These are phyloP conservation scores for Cryptococcus sp. DNA, from an alignment of 1,284 basidiomycete genomes.

Conservation along the genomic window DNA sequence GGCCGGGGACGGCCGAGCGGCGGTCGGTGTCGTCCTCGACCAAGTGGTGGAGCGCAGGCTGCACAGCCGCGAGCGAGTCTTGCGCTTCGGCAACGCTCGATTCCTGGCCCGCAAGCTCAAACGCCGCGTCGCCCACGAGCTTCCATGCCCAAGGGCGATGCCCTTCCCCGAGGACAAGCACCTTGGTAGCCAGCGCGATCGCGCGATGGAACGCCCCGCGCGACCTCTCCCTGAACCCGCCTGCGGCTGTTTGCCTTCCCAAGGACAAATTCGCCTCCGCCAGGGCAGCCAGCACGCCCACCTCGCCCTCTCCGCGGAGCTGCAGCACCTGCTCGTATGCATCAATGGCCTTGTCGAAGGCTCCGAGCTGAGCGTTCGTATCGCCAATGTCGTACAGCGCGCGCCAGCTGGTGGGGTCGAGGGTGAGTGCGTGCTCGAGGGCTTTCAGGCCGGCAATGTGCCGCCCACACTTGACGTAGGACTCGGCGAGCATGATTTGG, in stretches of 20 bases:
- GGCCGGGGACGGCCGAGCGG: slow-evolving; percentile 34
- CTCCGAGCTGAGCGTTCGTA: slow-evolving; percentile 75
- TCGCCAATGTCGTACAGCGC: slow-evolving; percentile 80
- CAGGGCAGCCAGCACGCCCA: slow-evolving; percentile 70
- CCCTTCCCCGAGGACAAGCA: slow-evolving; percentile 56
- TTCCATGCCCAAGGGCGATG: slow-evolving; percentile 83
- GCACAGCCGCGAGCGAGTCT: slow-evolving; percentile 29
- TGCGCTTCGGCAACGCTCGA: slow-evolving; percentile 37
- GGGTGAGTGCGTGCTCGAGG: slow-evolving; percentile 67
- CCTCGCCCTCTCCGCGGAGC: slow-evolving; percentile 54
- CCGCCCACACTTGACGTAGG: slow-evolving; percentile 81
- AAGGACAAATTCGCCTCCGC: slow-evolving; percentile 71
- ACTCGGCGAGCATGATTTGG: slow-evolving; percentile 90
- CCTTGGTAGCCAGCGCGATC: slow-evolving; percentile 58
- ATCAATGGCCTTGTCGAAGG: slow-evolving; percentile 68
- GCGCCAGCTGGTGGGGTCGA: slow-evolving; percentile 75
- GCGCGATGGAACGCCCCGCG: slow-evolving; percentile 66
- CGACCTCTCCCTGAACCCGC: slow-evolving; percentile 71
- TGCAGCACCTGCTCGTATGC: slow-evolving; percentile 63
- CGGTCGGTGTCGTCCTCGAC: slow-evolving; percentile 44
- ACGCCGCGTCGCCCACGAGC: slow-evolving; percentile 71
- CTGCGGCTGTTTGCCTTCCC: slow-evolving; percentile 62
- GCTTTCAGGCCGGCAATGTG: slow-evolving; percentile 89
- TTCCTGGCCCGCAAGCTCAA: slow-evolving; percentile 57
- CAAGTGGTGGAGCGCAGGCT: slow-evolving; percentile 39